phyloP scores from a whole-genome alignment of 1,284 basidiomycete species.

The Grifola frondosa region DNA sequence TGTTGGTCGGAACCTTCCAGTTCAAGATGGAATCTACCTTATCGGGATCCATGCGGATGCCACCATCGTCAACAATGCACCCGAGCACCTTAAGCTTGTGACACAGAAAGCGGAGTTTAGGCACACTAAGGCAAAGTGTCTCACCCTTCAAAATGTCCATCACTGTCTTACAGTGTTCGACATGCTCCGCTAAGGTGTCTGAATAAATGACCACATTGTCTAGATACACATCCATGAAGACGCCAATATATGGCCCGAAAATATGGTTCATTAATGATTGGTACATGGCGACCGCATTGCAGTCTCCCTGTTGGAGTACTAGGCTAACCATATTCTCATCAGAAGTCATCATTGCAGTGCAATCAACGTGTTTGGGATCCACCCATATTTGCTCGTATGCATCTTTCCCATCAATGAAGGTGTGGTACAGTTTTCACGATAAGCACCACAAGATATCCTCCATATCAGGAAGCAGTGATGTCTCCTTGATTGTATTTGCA shows the following conservation, averaged over 20 bases:
- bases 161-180: slow-evolving; percentile 21
- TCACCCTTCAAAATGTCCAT: slow-evolving; percentile 21
- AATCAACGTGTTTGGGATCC: neutral
- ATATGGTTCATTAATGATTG: neutral
- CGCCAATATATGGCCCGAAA: neutral
- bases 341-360: neutral
- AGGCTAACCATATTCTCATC: slow-evolving; percentile 3
- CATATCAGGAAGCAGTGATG: neutral
- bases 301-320: neutral
- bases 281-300: neutral
- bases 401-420: slow-evolving; percentile 2
- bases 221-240: slow-evolving; percentile 18
- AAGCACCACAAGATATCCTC: neutral
- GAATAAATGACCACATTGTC: slow-evolving; percentile 29
- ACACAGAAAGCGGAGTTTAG: slow-evolving; percentile 29
- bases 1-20: too few species aligned
- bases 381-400: neutral
- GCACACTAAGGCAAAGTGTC: slow-evolving; percentile 22
- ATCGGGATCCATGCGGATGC: too few species aligned
- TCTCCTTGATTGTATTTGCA: neutral
- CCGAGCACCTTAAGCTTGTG: slow-evolving; percentile 27
- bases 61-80: slow-evolving; percentile 23
- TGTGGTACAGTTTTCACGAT: neutral
- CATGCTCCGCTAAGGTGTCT: slow-evolving; percentile 25
- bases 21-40: too few species aligned